phyloP scores from a whole-genome alignment of 441 rosid species.

The Pelargonium citronellum region DNA sequence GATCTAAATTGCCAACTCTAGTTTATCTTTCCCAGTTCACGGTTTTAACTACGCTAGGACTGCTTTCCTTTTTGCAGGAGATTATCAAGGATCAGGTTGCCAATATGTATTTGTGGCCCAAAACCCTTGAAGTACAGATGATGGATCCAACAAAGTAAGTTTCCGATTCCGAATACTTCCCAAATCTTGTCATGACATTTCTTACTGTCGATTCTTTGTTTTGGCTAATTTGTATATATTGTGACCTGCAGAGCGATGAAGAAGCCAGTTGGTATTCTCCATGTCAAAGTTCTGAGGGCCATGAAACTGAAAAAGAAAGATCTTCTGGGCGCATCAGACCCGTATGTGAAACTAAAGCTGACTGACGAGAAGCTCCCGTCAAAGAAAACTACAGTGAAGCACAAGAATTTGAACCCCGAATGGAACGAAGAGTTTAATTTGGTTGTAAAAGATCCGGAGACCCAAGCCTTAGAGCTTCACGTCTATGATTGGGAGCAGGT shows the following conservation, averaged over 20 bases:
- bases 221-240: constrained; percentile 19
- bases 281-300: constrained; percentile 71
- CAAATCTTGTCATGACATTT: neutral
- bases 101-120: constrained; percentile 95
- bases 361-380: constrained; percentile 75
- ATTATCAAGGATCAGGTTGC: constrained; percentile 88
- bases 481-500: constrained; percentile 99
- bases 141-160: constrained; percentile 76
- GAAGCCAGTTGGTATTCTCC: constrained; percentile 83
- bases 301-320: constrained; percentile 81
- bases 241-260: constrained; percentile 57
- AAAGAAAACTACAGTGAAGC: constrained; percentile 88
- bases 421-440: constrained; percentile 87
- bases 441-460: constrained; percentile 68
- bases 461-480: constrained; percentile 58
- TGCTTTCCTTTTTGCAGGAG: constrained; percentile 49
- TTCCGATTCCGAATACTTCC: constrained; percentile 10
- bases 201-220: constrained; percentile 5
- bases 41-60: constrained; percentile 9
- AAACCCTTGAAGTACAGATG: constrained; percentile 63
- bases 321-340: constrained; percentile 89
- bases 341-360: constrained; percentile 83
- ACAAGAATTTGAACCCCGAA: constrained; percentile 89
- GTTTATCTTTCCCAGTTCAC: neutral
- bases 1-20: neutral